Evolutionary conservation across 2,329 filamentous ascomycete species (phyloP), one percentile per base, ranked within the genome.

Genomic region (Arthrobotrys musiformis): DNA sequence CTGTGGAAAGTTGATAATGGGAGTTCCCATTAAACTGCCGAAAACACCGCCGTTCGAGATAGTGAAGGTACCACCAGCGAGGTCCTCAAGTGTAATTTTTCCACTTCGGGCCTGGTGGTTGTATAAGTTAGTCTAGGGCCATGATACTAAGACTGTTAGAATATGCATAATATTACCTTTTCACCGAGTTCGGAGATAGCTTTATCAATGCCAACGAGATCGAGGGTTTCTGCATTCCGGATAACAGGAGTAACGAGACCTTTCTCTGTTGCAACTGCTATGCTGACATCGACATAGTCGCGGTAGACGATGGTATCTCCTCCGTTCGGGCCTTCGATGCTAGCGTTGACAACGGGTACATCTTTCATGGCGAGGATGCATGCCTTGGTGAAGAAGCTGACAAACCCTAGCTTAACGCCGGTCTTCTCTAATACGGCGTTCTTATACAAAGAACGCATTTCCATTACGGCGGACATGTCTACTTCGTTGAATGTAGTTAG

Each of bases 401-500:
- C 98, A 87, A 98, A 99, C n/a, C 95, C 95, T 66, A 99, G 91
- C 87, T 98, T 99, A 73, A 98, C 92, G 50, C 94, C 94, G 8
- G 93, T 95, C 87, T 94, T 97, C 88, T 98, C 97, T 72, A 98
- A 87, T 22, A 97, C 87, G 75, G 97, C 94, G 76, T 98, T 94
- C 87, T 98, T 98, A 89, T 98, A 98, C 54, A 93, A 87, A 85
- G 97, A 97, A 81, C 95, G 92, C 87, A 99, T 94, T 79, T 97
- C 93, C 91, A 98, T 97, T 60, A 99, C 87, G 22, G 92, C 93
- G 33, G 94, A 97, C 95, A 99, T 99, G 84, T 99, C 95, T 78
- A 99, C 95, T 85, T 98, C 94, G 85, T 99, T 97, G 88, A 99
- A 99, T 26, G 95, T 99, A 56, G 95, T 98, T 64, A 99, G 88